Percentiles rank a stretch among this genome's conserved stretches.
These are phyloP conservation scores for Calendula officinalis DNA, from an alignment of 129 eudicot genomes.

Conservation along the genomic window DNA sequence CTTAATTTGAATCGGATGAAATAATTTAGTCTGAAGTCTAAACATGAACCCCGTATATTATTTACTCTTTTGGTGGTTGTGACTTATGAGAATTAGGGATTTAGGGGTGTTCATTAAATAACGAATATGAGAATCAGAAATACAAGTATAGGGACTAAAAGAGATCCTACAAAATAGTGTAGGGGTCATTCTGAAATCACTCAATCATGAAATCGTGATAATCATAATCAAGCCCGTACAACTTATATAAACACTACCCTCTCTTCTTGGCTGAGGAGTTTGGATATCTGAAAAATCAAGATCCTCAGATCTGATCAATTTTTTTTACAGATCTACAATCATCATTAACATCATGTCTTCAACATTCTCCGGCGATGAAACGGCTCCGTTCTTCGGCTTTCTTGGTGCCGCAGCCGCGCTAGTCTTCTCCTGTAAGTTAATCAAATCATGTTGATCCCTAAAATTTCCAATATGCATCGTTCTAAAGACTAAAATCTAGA, in stretches of 20 bases:
- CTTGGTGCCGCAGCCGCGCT: constrained; percentile 46
- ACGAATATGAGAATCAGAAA: no score
- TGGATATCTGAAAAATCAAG: constrained; percentile 22
- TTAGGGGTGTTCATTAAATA: no score
- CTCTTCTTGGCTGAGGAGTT: constrained; percentile 23
- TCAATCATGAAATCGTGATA: neutral
- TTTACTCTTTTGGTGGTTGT: no score
- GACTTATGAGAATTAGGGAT: no score
- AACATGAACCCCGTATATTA: no score
- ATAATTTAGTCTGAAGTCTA: no score
- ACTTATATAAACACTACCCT: constrained; percentile 20
- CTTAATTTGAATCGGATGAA: no score
- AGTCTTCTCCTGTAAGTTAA: constrained; percentile 40
- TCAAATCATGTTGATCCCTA: constrained; percentile 4
- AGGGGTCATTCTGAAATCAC: constrained; percentile 5
- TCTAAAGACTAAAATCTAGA: constrained; percentile 12
- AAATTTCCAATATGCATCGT: neutral
- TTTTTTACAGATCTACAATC: constrained; percentile 27
- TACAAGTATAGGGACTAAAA: constrained; percentile 6
- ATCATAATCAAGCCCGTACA: constrained; percentile 13
- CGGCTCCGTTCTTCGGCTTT: constrained; percentile 45
- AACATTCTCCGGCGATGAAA: constrained; percentile 46
- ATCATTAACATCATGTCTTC: constrained; percentile 40
- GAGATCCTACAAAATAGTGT: neutral
- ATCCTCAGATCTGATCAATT: constrained; percentile 31